Evolutionary conservation across 805 yeast genomes (phyloP), one percentile per base, ranked within the genome.

Genomic region (Wickerhamomyces tratensis): DNA sequence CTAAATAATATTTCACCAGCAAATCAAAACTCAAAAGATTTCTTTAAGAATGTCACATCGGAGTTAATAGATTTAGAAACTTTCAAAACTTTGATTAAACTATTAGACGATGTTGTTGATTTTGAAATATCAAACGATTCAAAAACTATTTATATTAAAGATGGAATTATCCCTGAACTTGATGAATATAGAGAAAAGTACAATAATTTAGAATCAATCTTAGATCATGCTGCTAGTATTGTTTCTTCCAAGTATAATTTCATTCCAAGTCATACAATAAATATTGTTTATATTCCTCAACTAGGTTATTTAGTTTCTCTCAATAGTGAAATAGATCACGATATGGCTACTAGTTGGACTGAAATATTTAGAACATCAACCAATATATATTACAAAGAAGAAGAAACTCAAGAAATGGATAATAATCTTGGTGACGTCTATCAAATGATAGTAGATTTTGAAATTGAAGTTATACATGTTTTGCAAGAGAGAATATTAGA

Each of bases 251-350:
- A 13, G 5, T 43, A 41, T 13, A 37, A 37, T 15, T 43, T 41
- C 34, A n/a, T 42, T 7, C 39, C 43, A 2, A 43, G 47, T 2
- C 50, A 50, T 6, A n/a, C 49, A 2, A 33, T 63, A 1, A 67
- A 65, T 41, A 64, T 64, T 1, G 62, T 65, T 0, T 71, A 70
- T 46, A 64, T 70, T 26, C 76, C 76, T 4, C 74, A 71, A 37
- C 45, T 71, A 25, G 76, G 76, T 0, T 71, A 62, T 40, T 47
- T 71, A 36, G 51, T 67, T 1, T 58, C 65, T 0, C 39, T 62
- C 2, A 58, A 56, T 14, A 14, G 37, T 7, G 36, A 40, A 0
- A 37, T 42, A 1, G 46, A 48, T 6, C 33, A 46, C 4, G 11
- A 12, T 31, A 31, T 3, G 6, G 13, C 34, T 8, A 2, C 6